A percentile compares a stretch with the other conserved stretches of the same genome.
Conservation (phyloP, 1,284 basidiomycete genomes). For the Takashimella koratensis region DNA sequence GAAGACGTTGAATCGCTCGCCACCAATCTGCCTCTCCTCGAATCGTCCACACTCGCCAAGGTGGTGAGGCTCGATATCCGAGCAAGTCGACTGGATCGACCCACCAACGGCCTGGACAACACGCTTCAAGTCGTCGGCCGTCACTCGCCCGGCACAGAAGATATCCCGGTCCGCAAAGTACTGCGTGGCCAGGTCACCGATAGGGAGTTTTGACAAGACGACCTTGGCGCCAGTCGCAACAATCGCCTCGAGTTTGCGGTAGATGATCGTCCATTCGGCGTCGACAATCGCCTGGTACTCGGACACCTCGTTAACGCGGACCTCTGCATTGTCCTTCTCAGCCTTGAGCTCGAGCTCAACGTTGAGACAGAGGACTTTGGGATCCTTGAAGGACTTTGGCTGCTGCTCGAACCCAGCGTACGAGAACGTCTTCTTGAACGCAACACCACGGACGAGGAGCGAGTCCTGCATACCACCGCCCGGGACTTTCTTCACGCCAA, state of each 20-base stretch:
- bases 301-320: constrained; percentile 91
- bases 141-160: constrained; percentile 97
- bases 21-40: constrained; percentile 94
- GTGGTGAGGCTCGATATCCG: constrained; percentile 85
- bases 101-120: constrained; percentile 97
- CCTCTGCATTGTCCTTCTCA: constrained; percentile 99
- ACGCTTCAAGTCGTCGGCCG: constrained; percentile 83
- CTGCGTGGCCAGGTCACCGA: constrained; percentile 97
- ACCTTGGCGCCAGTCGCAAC: constrained; percentile 96
- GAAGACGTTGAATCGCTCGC: constrained; percentile 96
- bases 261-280: constrained; percentile 99
- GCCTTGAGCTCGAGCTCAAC: constrained; percentile 99
- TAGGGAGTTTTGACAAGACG: constrained; percentile 95
- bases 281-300: constrained; percentile 99
- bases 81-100: constrained; percentile 89
- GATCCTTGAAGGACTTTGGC: constrained; percentile 86
- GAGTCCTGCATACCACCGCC: constrained; percentile 99
- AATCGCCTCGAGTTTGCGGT: constrained; percentile 93
- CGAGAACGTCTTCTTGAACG: constrained; percentile 99
- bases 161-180: constrained; percentile 99
- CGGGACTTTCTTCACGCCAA: constrained; percentile 98
- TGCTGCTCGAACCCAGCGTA: constrained; percentile 99
- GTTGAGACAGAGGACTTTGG: constrained; percentile 89
- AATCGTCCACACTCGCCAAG: constrained; percentile 88
- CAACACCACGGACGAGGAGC: constrained; percentile 79